phyloP scores from a whole-genome alignment of 2,329 filamentous ascomycete species.

The Escovopsis sp. region DNA sequence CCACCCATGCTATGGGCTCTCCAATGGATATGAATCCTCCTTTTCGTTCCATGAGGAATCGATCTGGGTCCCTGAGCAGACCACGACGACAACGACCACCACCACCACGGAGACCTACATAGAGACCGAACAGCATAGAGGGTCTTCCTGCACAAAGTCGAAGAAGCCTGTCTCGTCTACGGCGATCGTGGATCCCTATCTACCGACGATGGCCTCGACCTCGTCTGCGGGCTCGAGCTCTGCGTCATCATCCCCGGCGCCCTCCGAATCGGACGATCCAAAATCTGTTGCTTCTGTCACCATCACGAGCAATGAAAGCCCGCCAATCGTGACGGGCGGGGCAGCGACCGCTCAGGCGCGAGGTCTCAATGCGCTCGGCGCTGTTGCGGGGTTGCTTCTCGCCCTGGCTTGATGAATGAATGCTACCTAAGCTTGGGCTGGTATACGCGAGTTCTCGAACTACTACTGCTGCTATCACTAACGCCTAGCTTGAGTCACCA shows the following conservation, averaged over 20 bases:
- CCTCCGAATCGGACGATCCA: neutral
- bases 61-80: neutral
- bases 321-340: neutral
- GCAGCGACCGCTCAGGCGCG: neutral
- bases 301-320: neutral
- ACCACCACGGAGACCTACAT: neutral
- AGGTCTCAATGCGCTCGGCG: neutral
- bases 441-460: too few species aligned
- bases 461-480: too few species aligned
- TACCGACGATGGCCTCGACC: too few species aligned
- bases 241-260: neutral
- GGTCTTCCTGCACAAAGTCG: too few species aligned
- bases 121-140: too few species aligned
- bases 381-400: neutral
- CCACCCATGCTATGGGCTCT: neutral
- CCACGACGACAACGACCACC: neutral
- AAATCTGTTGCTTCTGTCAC: neutral
- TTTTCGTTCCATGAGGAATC: neutral
- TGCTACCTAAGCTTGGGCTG: too few species aligned
- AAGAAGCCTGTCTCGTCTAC: too few species aligned
- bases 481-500: too few species aligned
- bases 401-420: neutral
- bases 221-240: neutral
- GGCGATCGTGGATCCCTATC: too few species aligned
- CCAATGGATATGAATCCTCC: neutral